Percentiles rank a stretch among this genome's conserved stretches.
Conservation (phyloP, 2,329 filamentous ascomycete genomes). For the Phialophora tarda region DNA sequence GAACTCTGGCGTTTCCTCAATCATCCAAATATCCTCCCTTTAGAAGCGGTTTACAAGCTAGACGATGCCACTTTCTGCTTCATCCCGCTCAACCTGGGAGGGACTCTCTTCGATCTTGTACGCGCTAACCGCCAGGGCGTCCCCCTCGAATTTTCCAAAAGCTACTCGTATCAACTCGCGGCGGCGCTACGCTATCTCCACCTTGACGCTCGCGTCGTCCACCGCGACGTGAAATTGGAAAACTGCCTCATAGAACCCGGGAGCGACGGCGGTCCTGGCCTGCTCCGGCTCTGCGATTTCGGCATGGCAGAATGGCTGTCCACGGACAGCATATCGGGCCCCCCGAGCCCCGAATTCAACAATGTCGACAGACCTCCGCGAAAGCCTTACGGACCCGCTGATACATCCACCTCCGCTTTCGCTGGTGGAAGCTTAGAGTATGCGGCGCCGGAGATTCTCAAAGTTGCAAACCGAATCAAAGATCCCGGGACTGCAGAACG, state of each 20-base stretch:
- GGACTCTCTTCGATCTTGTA: slow-evolving; percentile 68
- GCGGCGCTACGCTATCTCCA: slow-evolving; percentile 70
- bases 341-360: slow-evolving; percentile 57
- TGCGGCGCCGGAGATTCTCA: slow-evolving; percentile 56
- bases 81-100: slow-evolving; percentile 67
- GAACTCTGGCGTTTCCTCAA: slow-evolving; percentile 69
- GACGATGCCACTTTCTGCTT: slow-evolving; percentile 73
- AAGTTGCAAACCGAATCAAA: slow-evolving; percentile 42
- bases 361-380: slow-evolving; percentile 54
- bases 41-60: slow-evolving; percentile 69
- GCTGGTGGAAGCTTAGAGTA: slow-evolving; percentile 66
- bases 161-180: slow-evolving; percentile 67
- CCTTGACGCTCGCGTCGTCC: slow-evolving; percentile 69
- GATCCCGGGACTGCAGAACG: slow-evolving; percentile 18
- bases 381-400: slow-evolving; percentile 60
- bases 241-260: slow-evolving; percentile 67
- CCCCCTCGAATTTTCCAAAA: slow-evolving; percentile 58
- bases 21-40: slow-evolving; percentile 66
- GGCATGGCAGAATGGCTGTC: slow-evolving; percentile 72
- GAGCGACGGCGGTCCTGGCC: slow-evolving; percentile 58
- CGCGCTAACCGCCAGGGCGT: slow-evolving; percentile 62
- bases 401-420: slow-evolving; percentile 58
- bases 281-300: slow-evolving; percentile 69
- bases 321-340: slow-evolving; percentile 56
- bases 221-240: slow-evolving; percentile 72